Percentiles rank a stretch among this genome's conserved stretches.
phyloP scores from a whole-genome alignment of 2,329 filamentous ascomycete genomes.

The Parastagonospora nodorum region DNA sequence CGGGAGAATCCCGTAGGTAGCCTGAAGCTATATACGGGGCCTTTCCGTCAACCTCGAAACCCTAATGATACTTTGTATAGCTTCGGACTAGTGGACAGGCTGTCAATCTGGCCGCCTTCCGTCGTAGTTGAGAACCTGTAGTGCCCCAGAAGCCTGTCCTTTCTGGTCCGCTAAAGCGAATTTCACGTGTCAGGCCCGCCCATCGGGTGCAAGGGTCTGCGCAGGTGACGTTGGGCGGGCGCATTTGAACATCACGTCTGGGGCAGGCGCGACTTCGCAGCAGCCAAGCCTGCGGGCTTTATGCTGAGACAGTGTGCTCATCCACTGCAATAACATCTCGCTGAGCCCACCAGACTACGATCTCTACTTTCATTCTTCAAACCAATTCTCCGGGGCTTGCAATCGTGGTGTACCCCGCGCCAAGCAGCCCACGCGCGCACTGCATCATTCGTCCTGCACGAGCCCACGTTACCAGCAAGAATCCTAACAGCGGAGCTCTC shows the following conservation, averaged over 20 bases:
- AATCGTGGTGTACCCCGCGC: slow-evolving; percentile 31
- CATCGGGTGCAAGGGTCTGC: slow-evolving; percentile 9
- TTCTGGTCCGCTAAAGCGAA: not conserved
- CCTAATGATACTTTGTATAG: too few relatives aligned
- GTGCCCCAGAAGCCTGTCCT: not conserved
- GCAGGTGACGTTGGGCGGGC: not conserved
- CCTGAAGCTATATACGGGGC: too few relatives aligned
- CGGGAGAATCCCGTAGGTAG: too few relatives aligned
- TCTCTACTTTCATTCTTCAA: not conserved
- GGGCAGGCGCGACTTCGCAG: slow-evolving; percentile 21
- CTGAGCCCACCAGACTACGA: not conserved
- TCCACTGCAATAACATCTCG: not conserved
- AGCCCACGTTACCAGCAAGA: slow-evolving; percentile 31
- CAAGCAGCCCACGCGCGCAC: slow-evolving; percentile 32
- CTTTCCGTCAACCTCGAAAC: too few relatives aligned
- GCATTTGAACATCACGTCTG: slow-evolving; percentile 8
- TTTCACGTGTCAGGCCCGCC: slow-evolving; percentile 7
- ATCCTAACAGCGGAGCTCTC: slow-evolving; percentile 15
- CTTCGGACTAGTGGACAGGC: too few relatives aligned
- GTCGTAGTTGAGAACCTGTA: not conserved
- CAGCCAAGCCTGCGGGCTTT: slow-evolving; percentile 30
- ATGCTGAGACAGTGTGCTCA: slow-evolving; percentile 17
- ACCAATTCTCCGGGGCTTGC: not conserved
- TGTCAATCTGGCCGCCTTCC: too few relatives aligned
- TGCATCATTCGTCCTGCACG: slow-evolving; percentile 30